phyloP scores from a whole-genome alignment of 78 protist species.

The Corallochytrium limacisporum region DNA sequence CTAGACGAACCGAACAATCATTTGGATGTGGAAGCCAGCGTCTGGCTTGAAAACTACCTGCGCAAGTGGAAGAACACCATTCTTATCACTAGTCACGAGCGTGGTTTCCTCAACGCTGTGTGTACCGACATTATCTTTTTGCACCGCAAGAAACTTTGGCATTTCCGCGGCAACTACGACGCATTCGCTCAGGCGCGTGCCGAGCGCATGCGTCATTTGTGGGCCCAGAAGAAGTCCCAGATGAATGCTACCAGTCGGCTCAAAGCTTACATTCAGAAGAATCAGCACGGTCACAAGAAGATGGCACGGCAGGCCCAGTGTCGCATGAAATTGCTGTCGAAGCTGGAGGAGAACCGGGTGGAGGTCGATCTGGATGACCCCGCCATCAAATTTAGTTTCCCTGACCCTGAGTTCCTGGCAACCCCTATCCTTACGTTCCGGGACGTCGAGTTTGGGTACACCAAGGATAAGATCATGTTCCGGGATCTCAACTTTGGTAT shows the following conservation, averaged over 20 bases:
- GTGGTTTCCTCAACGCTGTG: conserved; percentile 77
- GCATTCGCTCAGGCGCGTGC: conserved; percentile 34
- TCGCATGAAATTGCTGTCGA: too few species aligned
- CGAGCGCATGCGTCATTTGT: neutral
- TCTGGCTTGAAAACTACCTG: conserved; percentile 77
- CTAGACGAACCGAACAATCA: conserved; percentile 84
- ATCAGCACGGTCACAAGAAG: too few species aligned
- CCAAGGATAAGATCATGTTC: too few species aligned
- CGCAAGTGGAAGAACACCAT: conserved; percentile 22
- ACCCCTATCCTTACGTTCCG: too few species aligned
- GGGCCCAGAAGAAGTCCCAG: neutral
- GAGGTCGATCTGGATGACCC: too few species aligned
- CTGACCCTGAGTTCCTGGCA: too few species aligned
- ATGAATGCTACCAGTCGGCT: neutral
- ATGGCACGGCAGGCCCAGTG: too few species aligned
- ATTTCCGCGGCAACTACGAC: conserved; percentile 46
- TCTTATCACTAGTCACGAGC: conserved; percentile 75
- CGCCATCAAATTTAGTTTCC: too few species aligned
- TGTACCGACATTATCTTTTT: conserved; percentile 71
- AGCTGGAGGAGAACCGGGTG: conserved; percentile 57
- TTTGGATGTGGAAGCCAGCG: conserved; percentile 64
- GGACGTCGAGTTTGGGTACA: too few species aligned
- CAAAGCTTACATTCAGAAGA: neutral
- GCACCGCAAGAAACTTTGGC: conserved; percentile 23
- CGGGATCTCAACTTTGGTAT: too few species aligned